Evolutionary conservation across 805 yeast species (phyloP), one percentile per base, ranked within the genome.

Genomic region (Nakazawaea ambrosiae): DNA sequence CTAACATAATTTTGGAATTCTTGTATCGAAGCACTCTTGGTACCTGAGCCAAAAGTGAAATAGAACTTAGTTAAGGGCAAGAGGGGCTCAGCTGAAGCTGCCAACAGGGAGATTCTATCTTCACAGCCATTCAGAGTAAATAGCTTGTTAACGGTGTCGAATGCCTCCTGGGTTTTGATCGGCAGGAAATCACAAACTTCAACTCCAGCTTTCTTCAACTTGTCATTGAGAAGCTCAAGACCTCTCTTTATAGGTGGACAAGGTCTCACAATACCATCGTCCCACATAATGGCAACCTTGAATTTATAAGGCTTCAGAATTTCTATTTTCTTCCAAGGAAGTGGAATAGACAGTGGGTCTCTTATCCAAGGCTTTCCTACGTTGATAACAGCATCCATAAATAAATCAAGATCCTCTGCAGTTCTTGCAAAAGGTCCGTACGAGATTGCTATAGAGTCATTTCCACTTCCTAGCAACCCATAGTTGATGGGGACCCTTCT

Each of bases 21-120:
- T 7, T 60, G 47, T 11, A 66, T 61, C n/a, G 69, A 50, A 36
- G 62, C 54, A 3, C 59, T 65, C 14, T 57, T 57, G 22, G 72
- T 65, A 36, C 84, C 84, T 34, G 69, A 68, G 34, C 84, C 84
- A 48, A 65, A 68, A 31, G 65, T 57, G 44, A 79, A 54, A 33
- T 58, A 58, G 63, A 70, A 68, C 45, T 72, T 65, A 20, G 83
- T 71, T 46, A 80, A 65, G 42, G 73, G 70, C 4, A 58, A 51
- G 36, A 77, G 51, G 23, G 88, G 88, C 50, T 84, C 89, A 28
- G 89, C 88, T 16, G 83, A 73, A 2, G 51, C 63, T 2, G 63
- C 60, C 39, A 82, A 57, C 27, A 68, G 49, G 26, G 61, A 57
- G 26, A 65, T 59, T 44, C 75, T 76, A 38, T 61, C 69, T 39